These are phyloP conservation scores for Odonthalia washingtoniensis DNA, from an alignment of 31 red algal genomes.

Conservation along the genomic window DNA sequence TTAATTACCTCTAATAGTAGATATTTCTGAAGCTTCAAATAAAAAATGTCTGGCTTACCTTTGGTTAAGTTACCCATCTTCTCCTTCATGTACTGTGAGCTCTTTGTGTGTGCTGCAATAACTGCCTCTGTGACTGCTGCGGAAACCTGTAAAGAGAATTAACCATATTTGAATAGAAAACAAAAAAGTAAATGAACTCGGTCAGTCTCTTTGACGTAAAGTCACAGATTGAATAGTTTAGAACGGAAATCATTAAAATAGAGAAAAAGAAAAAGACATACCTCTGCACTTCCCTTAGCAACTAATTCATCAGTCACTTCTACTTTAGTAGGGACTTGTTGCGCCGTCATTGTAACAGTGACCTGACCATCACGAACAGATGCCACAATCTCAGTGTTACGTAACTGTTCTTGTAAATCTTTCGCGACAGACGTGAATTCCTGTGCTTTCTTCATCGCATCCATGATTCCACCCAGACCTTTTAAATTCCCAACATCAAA, in stretches of 20 bases:
- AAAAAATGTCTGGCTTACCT: slow-evolving; percentile 51
- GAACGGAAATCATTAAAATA: not conserved
- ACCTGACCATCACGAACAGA: slow-evolving; percentile 83
- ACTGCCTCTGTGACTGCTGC: slow-evolving; percentile 66
- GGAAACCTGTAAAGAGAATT: slow-evolving; percentile 24
- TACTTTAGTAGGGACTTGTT: slow-evolving; percentile 54
- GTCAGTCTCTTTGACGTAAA: not conserved
- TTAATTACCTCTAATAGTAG: too few species aligned
- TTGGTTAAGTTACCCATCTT: slow-evolving; percentile 72
- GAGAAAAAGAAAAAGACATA: slow-evolving; percentile 7
- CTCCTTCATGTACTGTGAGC: slow-evolving; percentile 63
- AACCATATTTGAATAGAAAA: not conserved
- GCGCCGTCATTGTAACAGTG: slow-evolving; percentile 80
- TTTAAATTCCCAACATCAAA: not conserved
- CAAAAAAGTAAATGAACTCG: not conserved
- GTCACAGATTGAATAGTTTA: not conserved
- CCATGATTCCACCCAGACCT: slow-evolving; percentile 92
- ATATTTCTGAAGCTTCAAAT: too few species aligned
- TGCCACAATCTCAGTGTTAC: slow-evolving; percentile 90
- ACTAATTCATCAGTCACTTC: slow-evolving; percentile 66
- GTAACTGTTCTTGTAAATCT: slow-evolving; percentile 89
- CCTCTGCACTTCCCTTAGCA: slow-evolving; percentile 57
- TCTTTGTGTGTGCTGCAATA: slow-evolving; percentile 65
- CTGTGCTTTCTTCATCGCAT: slow-evolving; percentile 97
- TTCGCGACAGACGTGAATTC: slow-evolving; percentile 85